Evolutionary conservation across 352 stramenopile species (phyloP), one percentile per base, ranked within the genome.

Genomic region (Phytophthora pini): DNA sequence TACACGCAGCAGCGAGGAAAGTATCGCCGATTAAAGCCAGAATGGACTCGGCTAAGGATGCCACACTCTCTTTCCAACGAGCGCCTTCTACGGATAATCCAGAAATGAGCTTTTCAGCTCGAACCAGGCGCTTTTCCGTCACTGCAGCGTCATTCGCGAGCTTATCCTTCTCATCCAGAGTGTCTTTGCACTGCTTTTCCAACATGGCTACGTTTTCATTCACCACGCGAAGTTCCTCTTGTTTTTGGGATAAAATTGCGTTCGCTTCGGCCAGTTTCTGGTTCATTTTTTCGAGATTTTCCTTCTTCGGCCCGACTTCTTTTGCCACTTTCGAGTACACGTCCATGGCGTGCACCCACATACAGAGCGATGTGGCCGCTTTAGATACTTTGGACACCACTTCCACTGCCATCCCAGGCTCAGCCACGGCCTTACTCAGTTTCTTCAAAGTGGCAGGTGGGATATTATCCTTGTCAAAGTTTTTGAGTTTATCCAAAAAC

Each of bases 381-480:
- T 93, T 96, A 13, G 92, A 98, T 1, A 98, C 93, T 67, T 98
- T 98, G 0, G 83, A 82, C 3, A 98, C 92, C 1, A 97, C 86
- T 38, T 98, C 94, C 1, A 97, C 82, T 1, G 91, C 69, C 89
- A 98, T 97, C 3, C 84, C 84, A 5, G 90, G 87, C 20, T 96
- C 88, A 0, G 77, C 73, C 0, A 97, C 84, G 29, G 89, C 92
- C 44, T 90, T 86, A 26, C 80, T 79, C 2, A 98, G 75, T 68
- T 98, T 98, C 63, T 98, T 97, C 4, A 98, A 62, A 4, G 80
- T 92, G 1, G 84, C 63, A 0, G 74, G 61, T 0, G 89, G 85
- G 65, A 98, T 98, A 69, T 98, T 98, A 70, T 98, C 95, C 73
- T 98, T 98, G 73, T 98, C 94, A 49, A 93, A 98, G 34, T 70